phyloP scores from a whole-genome alignment of 2,329 filamentous ascomycete genomes.

The Anthostomella pinea region DNA sequence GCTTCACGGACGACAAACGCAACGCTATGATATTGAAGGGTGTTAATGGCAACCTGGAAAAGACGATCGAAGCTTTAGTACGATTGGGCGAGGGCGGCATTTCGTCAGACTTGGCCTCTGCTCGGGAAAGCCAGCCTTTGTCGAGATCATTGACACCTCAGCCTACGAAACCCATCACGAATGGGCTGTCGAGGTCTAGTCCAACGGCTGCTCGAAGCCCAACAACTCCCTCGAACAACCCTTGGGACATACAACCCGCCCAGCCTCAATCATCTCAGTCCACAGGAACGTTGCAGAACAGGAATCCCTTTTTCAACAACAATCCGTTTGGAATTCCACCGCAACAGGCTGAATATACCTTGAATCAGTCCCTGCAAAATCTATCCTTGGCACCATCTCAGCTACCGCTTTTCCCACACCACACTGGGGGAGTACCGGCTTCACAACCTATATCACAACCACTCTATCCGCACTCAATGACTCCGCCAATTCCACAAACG shows the following conservation, averaged over 20 bases:
- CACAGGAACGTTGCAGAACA: constrained; percentile 58
- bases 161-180: constrained; percentile 32
- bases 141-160: constrained; percentile 56
- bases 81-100: constrained; percentile 69
- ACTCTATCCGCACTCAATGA: constrained; percentile 43
- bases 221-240: constrained; percentile 57
- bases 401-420: constrained; percentile 70
- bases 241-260: constrained; percentile 59
- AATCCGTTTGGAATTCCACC: constrained; percentile 67
- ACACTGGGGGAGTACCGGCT: constrained; percentile 61
- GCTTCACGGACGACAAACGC: constrained; percentile 78
- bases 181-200: constrained; percentile 28
- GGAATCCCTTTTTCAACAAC: constrained; percentile 56
- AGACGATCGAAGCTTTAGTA: constrained; percentile 79
- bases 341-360: constrained; percentile 39
- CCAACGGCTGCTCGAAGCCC: constrained; percentile 30
- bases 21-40: constrained; percentile 81
- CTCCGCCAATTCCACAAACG: constrained; percentile 41
- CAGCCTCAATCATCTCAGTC: constrained; percentile 64
- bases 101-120: constrained; percentile 41
- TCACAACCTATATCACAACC: constrained; percentile 41
- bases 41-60: constrained; percentile 80
- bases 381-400: constrained; percentile 61
- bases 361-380: constrained; percentile 72
- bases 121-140: constrained; percentile 46